Percentiles rank a stretch among this genome's conserved stretches.
Conservation (phyloP, 1,284 basidiomycete genomes). For the Ustilago sp. region DNA sequence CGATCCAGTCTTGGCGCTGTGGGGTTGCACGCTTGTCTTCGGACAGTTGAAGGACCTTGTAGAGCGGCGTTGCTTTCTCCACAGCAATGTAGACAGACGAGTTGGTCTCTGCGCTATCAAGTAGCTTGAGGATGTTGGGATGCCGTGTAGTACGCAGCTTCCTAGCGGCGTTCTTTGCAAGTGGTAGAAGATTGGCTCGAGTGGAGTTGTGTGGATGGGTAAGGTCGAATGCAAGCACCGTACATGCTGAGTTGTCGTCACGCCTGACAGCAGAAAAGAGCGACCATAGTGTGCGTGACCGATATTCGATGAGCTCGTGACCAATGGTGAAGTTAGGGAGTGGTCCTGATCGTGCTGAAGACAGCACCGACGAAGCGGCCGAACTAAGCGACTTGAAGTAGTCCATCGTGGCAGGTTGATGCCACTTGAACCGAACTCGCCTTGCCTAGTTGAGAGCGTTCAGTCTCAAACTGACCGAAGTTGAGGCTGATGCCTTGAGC, state of each 20-base stretch:
- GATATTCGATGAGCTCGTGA: conserved; percentile 77
- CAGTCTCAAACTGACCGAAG: neutral
- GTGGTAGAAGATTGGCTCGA: conserved; percentile 70
- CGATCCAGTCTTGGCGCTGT: conserved; percentile 80
- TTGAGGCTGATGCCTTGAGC: too few relatives aligned
- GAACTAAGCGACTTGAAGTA: conserved; percentile 84
- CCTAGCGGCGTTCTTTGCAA: conserved; percentile 90
- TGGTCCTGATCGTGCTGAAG: conserved; percentile 82
- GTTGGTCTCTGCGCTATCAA: conserved; percentile 86
- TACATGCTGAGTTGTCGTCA: conserved; percentile 78
- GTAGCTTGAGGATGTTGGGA: conserved; percentile 93
- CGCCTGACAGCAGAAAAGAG: conserved; percentile 85
- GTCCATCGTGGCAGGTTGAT: conserved; percentile 76
- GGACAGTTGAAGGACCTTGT: conserved; percentile 73
- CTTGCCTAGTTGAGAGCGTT: neutral
- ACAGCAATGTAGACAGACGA: conserved; percentile 91
- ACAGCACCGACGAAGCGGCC: conserved; percentile 85
- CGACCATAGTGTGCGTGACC: conserved; percentile 81
- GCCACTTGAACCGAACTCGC: neutral
- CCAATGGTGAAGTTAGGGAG: conserved; percentile 90
- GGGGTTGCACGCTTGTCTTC: conserved; percentile 72
- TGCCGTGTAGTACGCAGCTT: conserved; percentile 92
- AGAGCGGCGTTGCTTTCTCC: conserved; percentile 85
- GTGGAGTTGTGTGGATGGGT: conserved; percentile 51
- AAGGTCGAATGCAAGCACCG: conserved; percentile 63